phyloP scores from a whole-genome alignment of 495 filamentous ascomycete species.

The Hypoxylon trugodes region DNA sequence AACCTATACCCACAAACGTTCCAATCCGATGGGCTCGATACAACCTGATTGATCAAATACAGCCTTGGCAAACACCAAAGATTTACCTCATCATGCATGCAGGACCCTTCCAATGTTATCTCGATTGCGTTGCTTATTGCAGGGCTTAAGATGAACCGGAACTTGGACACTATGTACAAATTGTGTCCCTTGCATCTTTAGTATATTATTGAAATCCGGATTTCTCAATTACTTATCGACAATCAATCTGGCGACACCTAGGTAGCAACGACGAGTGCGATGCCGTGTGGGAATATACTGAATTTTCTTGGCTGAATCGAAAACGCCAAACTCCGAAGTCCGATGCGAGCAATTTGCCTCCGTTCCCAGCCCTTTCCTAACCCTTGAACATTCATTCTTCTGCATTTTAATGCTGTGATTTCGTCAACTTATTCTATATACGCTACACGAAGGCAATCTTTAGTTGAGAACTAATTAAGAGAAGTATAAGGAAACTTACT shows the following conservation, averaged over 20 bases:
- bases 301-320: too few relatives aligned
- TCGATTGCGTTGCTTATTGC: conserved; percentile 1
- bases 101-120: conserved; percentile 6
- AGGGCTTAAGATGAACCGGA: neutral
- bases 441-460: conserved; percentile 15
- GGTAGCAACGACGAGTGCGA: too few relatives aligned
- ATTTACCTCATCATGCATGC: conserved; percentile 32
- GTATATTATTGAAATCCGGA: too few relatives aligned
- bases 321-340: too few relatives aligned
- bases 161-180: neutral
- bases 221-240: too few relatives aligned
- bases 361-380: too few relatives aligned
- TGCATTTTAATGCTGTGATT: too few relatives aligned
- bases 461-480: neutral
- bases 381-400: too few relatives aligned
- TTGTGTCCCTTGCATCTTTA: neutral
- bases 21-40: neutral
- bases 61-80: conserved; percentile 5
- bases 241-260: too few relatives aligned
- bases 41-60: neutral
- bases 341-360: neutral
- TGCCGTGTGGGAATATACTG: too few relatives aligned
- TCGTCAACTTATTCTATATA: conserved; percentile 35
- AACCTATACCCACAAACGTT: neutral
- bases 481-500: conserved; percentile 32